Evolutionary conservation across 73 alveolate genomes (phyloP).

Genomic region (Stentor roeselii): DNA sequence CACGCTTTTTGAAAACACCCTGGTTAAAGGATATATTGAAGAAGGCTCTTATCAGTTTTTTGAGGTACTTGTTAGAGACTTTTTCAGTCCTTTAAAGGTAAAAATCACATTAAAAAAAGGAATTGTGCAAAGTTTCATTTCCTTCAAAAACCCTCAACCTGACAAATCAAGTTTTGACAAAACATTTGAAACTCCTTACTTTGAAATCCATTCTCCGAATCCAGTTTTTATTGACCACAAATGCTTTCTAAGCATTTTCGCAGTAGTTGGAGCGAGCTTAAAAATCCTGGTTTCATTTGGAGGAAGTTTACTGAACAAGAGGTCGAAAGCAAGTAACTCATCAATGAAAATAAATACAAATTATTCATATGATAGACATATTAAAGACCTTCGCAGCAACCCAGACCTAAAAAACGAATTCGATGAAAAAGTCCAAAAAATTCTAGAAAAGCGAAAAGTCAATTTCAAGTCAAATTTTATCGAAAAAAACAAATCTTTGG

Average conservation of each 20-base stretch:
- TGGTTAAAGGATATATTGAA: conserved; percentile 10
- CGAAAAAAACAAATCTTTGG: background rate
- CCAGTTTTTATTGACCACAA: background rate
- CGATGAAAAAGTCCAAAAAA: background rate
- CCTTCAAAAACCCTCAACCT: conserved; percentile 1
- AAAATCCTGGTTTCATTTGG: background rate
- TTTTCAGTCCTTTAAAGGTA: background rate
- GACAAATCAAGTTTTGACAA: background rate
- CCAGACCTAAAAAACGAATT: background rate
- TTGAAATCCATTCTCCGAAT: background rate
- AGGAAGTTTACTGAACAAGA: background rate
- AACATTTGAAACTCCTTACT: background rate
- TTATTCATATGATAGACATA: background rate
- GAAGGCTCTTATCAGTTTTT: background rate
- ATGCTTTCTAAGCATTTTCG: background rate
- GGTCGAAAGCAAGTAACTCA: background rate
- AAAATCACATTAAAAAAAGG: background rate
- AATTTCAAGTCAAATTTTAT: background rate
- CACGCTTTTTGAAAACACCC: background rate
- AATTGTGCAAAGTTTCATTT: background rate
- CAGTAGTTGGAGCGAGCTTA: background rate
- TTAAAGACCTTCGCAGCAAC: background rate
- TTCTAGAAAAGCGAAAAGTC: background rate
- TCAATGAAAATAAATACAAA: background rate
- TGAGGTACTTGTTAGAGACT: background rate